Conservation (phyloP, 371 early-diverging fungal genomes). For the Mortierella sp. region DNA sequence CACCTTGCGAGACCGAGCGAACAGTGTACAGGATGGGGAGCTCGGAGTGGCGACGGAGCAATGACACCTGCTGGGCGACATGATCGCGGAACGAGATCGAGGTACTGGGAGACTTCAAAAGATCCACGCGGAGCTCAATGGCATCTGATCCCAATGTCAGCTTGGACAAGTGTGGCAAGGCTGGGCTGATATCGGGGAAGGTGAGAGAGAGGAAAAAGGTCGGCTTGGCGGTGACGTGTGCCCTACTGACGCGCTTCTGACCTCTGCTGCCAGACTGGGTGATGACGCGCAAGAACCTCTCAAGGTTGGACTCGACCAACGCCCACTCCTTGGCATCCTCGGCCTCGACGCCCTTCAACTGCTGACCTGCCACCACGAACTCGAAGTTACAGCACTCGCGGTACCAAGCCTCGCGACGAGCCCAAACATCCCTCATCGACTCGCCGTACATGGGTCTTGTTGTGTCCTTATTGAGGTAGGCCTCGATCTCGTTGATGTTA, state of each 20-base stretch:
- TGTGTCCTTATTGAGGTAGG: slow-evolving; percentile 83
- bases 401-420: slow-evolving; percentile 84
- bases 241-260: slow-evolving; percentile 36
- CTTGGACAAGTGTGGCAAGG: slow-evolving; percentile 63
- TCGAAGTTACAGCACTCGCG: slow-evolving; percentile 85
- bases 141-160: slow-evolving; percentile 89
- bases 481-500: slow-evolving; percentile 84
- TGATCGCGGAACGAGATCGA: slow-evolving; percentile 68
- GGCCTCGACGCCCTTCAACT: slow-evolving; percentile 42
- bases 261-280: slow-evolving; percentile 64
- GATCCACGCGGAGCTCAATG: slow-evolving; percentile 94
- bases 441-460: slow-evolving; percentile 92
- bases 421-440: slow-evolving; percentile 85
- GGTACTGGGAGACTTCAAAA: slow-evolving; percentile 71
- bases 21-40: slow-evolving; percentile 96
- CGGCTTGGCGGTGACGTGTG: slow-evolving; percentile 59
- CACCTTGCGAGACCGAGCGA: slow-evolving; percentile 90
- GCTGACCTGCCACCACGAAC: slow-evolving; percentile 70
- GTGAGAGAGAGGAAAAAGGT: slow-evolving; percentile 94
- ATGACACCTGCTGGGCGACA: slow-evolving; percentile 83
- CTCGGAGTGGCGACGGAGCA: slow-evolving; percentile 77
- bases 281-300: slow-evolving; percentile 75
- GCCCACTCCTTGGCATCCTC: slow-evolving; percentile 68
- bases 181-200: slow-evolving; percentile 74
- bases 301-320: slow-evolving; percentile 78